Conservation (phyloP, 2,329 filamentous ascomycete species). For the Scedosporium dehoogii region DNA sequence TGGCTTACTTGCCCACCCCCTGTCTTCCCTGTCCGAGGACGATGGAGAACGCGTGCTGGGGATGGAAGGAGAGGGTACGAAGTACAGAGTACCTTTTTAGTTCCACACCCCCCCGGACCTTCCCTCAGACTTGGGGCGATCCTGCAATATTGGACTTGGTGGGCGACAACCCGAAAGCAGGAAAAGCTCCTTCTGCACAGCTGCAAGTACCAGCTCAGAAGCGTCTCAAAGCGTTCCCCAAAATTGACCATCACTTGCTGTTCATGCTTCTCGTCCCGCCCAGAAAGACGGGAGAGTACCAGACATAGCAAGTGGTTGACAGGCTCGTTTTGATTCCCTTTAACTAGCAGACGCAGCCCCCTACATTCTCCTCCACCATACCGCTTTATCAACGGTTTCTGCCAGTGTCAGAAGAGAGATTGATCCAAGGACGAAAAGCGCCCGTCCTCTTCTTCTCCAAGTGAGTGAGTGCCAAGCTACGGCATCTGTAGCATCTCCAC, state of each 20-base stretch:
- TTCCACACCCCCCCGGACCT: background rate
- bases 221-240: slow-evolving; percentile 5
- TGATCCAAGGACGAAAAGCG: background rate
- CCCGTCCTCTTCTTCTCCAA: background rate
- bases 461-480: slow-evolving; percentile 1
- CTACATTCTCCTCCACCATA: background rate
- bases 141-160: slow-evolving; percentile 4
- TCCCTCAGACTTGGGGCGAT: slow-evolving; percentile 2
- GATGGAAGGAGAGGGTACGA: no score
- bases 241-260: slow-evolving; percentile 3
- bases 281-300: background rate
- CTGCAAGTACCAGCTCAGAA: slow-evolving; percentile 6
- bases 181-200: slow-evolving; percentile 5
- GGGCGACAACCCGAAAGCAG: slow-evolving; percentile 4
- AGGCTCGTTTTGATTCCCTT: background rate
- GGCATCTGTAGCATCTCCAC: slow-evolving; percentile 10
- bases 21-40: slow-evolving; percentile 13
- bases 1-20: slow-evolving; percentile 14
- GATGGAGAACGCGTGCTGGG: background rate
- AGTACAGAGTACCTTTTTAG: background rate
- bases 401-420: background rate
- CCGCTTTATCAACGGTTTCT: background rate
- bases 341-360: background rate
- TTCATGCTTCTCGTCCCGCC: background rate
- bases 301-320: background rate